Conservation (phyloP, 2,329 filamentous ascomycete species). For the Botrytis aclada region DNA sequence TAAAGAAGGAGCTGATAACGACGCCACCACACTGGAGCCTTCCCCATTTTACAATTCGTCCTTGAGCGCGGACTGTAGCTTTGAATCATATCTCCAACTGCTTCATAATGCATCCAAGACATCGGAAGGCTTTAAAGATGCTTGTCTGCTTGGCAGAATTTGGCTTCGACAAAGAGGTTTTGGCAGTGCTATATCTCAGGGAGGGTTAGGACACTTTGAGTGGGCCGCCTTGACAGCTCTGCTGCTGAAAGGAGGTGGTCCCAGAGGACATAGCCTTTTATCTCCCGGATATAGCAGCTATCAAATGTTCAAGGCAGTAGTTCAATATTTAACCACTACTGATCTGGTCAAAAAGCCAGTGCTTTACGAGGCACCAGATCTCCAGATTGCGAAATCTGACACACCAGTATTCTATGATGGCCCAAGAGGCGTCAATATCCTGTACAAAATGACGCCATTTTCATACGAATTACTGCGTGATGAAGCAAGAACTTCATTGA, state of each 20-base stretch:
- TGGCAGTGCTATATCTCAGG: slow-evolving; percentile 61
- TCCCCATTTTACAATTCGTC: slow-evolving; percentile 90
- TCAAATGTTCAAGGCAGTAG: slow-evolving; percentile 87
- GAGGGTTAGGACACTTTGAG: slow-evolving; percentile 92
- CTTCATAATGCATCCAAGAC: slow-evolving; percentile 67
- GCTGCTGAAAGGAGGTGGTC: slow-evolving; percentile 73
- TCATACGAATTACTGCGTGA: slow-evolving; percentile 71
- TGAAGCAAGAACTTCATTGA: slow-evolving; percentile 71
- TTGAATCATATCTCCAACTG: slow-evolving; percentile 71
- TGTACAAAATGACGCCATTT: slow-evolving; percentile 89
- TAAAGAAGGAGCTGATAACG: slow-evolving; percentile 46
- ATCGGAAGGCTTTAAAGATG: slow-evolving; percentile 62
- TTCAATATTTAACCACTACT: slow-evolving; percentile 79
- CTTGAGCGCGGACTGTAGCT: slow-evolving; percentile 72
- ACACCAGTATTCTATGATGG: slow-evolving; percentile 77
- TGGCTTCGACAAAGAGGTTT: slow-evolving; percentile 92
- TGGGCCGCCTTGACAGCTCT: slow-evolving; percentile 80
- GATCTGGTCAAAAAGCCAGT: slow-evolving; percentile 69
- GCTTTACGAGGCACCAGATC: slow-evolving; percentile 44
- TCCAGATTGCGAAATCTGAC: slow-evolving; percentile 44
- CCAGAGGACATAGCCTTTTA: slow-evolving; percentile 67
- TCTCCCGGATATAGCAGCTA: slow-evolving; percentile 83
- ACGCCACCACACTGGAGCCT: slow-evolving; percentile 42
- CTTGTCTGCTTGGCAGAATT: slow-evolving; percentile 78
- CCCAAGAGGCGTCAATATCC: slow-evolving; percentile 69